These are phyloP conservation scores for Ramaria sp. DNA, from an alignment of 768 basidiomycete genomes.

Conservation along the genomic window DNA sequence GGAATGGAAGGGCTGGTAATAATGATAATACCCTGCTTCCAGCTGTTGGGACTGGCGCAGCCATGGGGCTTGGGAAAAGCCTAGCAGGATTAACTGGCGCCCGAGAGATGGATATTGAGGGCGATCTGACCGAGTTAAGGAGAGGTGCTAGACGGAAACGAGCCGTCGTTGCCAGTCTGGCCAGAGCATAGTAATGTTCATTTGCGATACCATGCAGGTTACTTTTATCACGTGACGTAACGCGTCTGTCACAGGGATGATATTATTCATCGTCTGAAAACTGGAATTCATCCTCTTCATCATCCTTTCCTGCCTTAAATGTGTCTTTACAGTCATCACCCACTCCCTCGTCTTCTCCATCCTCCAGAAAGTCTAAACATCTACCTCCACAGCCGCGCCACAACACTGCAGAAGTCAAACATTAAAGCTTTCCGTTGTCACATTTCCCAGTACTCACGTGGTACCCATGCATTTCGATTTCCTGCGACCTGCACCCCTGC, in stretches of 20 bases:
- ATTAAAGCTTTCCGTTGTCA: not conserved
- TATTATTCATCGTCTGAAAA: constrained; percentile 9
- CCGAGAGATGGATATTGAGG: constrained; percentile 65
- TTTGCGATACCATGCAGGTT: not conserved
- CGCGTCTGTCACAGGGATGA: not conserved
- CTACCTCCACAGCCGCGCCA: constrained; percentile 62
- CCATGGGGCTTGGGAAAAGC: constrained; percentile 66
- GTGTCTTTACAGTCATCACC: not conserved
- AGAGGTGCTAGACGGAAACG: constrained; percentile 56
- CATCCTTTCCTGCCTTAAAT: not conserved
- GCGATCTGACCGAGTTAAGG: constrained; percentile 68
- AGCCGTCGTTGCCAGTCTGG: constrained; percentile 22
- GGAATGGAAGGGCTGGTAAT: constrained; percentile 27
- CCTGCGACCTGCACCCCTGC: constrained; percentile 43
- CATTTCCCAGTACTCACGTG: constrained; percentile 1
- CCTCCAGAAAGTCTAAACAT: constrained; percentile 47
- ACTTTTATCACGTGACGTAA: not conserved
- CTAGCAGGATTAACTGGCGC: constrained; percentile 39
- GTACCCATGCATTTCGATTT: constrained; percentile 1
- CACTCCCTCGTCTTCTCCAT: not conserved
- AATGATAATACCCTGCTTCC: constrained; percentile 41
- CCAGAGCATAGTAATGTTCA: not conserved
- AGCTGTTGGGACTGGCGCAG: constrained; percentile 37
- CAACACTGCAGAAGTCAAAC: constrained; percentile 19
- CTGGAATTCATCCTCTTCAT: not conserved